Base-by-base conservation (phyloP, 495 filamentous ascomycete genomes). In the Penicillium robsamsonii region DNA sequence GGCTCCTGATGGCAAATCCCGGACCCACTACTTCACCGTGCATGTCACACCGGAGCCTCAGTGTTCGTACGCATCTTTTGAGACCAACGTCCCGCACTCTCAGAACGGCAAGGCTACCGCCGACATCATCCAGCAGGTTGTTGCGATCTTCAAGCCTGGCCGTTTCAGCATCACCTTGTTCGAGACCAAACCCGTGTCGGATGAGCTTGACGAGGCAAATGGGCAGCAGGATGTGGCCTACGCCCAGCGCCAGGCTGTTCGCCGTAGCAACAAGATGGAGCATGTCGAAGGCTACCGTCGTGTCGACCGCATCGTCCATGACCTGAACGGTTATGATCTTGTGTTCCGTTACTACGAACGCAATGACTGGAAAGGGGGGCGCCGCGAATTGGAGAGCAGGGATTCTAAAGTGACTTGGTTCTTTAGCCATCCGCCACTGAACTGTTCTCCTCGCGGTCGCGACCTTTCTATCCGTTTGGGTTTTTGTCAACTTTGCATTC, bases 21-120 rank as follows among this genome's bases (percentile, higher is more conserved):
- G 79, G 37, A 90, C 87, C 17, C 91, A 97, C 75, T 99, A 99
- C 73, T 99, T 96, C 79, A 99, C 93, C 2, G 95, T 99, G 42
- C 95, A 99, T 70, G 95, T 99, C 56, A 99, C 95, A 0, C 95
- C 95, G 1, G 95, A 99, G 79, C 89, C 94, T 31, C 84, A 95
- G 65, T 99, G 93, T 79, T 96, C 91, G n/a, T 99, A 96, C 66
- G 95, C 95, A 15, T 96, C 92, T 5, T 99, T 99, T 66, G 95
- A 99, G 79, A 97, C 95, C 60, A 97, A 99, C 61, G 95, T 99
- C 7, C 94, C 95, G n/a, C 85, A 90, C 52, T 84, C 84, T 22
- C 90, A 95, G 73, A 87, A 83, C 48, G 93, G 93, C 12, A 91
- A 92, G 62, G 85, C 91, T 65, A 96, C 93, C 22, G 85, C 84